Evolutionary conservation across 2,329 filamentous ascomycete genomes (phyloP).

Genomic region (Annulohypoxylon truncatum): DNA sequence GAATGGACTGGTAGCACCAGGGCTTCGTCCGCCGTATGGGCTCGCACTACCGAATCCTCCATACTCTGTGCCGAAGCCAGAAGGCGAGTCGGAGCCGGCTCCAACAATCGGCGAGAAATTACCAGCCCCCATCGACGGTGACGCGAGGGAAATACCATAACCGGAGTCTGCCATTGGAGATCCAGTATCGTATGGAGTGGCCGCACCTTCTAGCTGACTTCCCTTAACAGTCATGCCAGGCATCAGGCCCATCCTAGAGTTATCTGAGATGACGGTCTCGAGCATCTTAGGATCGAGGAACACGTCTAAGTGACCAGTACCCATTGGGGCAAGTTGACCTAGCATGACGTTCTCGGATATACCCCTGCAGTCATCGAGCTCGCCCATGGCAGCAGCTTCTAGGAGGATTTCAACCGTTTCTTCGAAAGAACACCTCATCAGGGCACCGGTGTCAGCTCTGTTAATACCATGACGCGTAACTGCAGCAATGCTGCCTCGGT

Average conservation of each 20-base stretch:
- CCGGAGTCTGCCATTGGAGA: constrained; percentile 82
- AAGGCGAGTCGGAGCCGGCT: constrained; percentile 76
- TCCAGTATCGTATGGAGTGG: constrained; percentile 92
- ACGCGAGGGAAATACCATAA: constrained; percentile 68
- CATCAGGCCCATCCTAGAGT: constrained; percentile 85
- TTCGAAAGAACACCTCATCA: constrained; percentile 99
- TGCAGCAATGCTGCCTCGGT: constrained; percentile 91
- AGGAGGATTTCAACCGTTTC: constrained; percentile 98
- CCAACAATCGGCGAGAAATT: constrained; percentile 83
- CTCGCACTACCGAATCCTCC: constrained; percentile 67
- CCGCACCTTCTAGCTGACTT: constrained; percentile 80
- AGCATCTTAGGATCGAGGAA: constrained; percentile 95
- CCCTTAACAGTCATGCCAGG: constrained; percentile 82
- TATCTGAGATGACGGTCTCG: constrained; percentile 93
- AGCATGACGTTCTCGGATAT: constrained; percentile 99
- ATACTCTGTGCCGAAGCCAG: constrained; percentile 73
- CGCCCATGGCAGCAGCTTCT: constrained; percentile 92
- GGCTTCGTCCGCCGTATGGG: constrained; percentile 75
- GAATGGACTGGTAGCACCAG: constrained; percentile 80
- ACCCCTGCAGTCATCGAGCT: constrained; percentile 96
- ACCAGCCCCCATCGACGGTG: constrained; percentile 65
- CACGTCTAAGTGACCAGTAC: constrained; percentile 95
- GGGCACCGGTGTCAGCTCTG: constrained; percentile 93
- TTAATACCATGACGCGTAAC: constrained; percentile 99
- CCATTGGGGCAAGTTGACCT: constrained; percentile 95